These are phyloP conservation scores for Cryphonectria parasitica DNA, from an alignment of 2,329 filamentous ascomycete genomes.

Conservation along the genomic window DNA sequence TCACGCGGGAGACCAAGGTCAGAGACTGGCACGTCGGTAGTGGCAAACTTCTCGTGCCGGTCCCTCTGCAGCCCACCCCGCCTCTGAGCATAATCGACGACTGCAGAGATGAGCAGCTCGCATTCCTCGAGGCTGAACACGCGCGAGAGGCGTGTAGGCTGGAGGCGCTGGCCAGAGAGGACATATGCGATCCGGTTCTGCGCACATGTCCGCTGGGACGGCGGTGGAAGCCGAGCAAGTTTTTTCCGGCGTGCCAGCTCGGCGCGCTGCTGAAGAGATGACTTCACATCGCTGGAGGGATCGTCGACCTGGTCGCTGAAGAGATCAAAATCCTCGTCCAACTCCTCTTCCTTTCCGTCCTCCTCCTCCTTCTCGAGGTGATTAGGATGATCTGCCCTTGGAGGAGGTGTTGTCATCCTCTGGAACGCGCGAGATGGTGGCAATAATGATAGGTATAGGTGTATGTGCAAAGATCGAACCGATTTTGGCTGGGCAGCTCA, in stretches of 20 bases:
- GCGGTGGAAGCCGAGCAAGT: conserved; percentile 23
- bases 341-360: neutral
- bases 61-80: conserved; percentile 24
- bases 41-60: conserved; percentile 27
- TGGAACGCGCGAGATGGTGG: neutral
- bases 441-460: neutral
- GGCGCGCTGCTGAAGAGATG: conserved; percentile 17
- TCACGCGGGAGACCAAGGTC: conserved; percentile 7
- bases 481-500: neutral
- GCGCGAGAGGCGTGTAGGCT: conserved; percentile 13
- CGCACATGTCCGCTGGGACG: conserved; percentile 17
- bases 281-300: neutral
- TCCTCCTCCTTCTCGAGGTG: neutral
- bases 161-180: conserved; percentile 24
- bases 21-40: conserved; percentile 27
- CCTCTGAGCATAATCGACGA: conserved; percentile 18
- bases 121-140: conserved; percentile 22
- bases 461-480: neutral
- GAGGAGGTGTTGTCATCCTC: neutral
- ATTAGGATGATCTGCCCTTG: neutral
- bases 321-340: conserved; percentile 25
- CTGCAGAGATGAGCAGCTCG: conserved; percentile 18
- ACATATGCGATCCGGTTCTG: conserved; percentile 28
- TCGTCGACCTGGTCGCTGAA: conserved; percentile 21
- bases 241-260: conserved; percentile 24